Percentiles rank a stretch among this genome's conserved stretches.
These are phyloP conservation scores for Thraustotheca clavata DNA, from an alignment of 352 stramenopile genomes.

Conservation along the genomic window DNA sequence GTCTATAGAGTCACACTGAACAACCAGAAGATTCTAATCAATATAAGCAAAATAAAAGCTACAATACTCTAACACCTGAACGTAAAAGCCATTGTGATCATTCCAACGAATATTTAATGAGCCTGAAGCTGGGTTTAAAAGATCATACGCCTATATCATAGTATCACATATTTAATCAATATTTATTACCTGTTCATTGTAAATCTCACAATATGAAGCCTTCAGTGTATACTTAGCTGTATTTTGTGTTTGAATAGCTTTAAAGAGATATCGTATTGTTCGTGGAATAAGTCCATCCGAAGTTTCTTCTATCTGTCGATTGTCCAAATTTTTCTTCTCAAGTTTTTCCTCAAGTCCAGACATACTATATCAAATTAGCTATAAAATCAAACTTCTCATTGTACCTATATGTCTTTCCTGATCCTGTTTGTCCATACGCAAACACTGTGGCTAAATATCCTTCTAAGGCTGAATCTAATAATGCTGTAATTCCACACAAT, in stretches of 20 bases:
- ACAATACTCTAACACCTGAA: no score
- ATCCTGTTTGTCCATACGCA: constrained; percentile 58
- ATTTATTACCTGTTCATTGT: constrained; percentile 52
- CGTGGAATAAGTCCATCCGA: constrained; percentile 65
- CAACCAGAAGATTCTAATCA: constrained; percentile 50
- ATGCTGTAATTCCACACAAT: constrained; percentile 38
- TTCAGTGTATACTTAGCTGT: constrained; percentile 50
- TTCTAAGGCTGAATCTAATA: constrained; percentile 59
- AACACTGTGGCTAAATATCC: constrained; percentile 65
- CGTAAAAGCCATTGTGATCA: constrained; percentile 63
- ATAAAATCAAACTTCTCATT: background rate
- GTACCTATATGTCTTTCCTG: constrained; percentile 57
- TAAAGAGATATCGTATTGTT: constrained; percentile 61
- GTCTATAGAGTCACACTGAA: constrained; percentile 62
- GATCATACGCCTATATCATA: constrained; percentile 36
- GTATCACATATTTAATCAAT: background rate
- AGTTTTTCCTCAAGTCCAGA: constrained; percentile 63
- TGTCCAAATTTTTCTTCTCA: constrained; percentile 10
- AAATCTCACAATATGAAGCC: constrained; percentile 75
- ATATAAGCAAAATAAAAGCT: background rate
- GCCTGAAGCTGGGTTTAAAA: constrained; percentile 56
- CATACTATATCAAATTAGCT: constrained; percentile 31
- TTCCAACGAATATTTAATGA: constrained; percentile 67
- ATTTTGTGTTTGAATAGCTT: constrained; percentile 26
- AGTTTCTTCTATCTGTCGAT: constrained; percentile 24